phyloP scores from a whole-genome alignment of 805 yeast genomes.

The Monosporozyma solicola region DNA sequence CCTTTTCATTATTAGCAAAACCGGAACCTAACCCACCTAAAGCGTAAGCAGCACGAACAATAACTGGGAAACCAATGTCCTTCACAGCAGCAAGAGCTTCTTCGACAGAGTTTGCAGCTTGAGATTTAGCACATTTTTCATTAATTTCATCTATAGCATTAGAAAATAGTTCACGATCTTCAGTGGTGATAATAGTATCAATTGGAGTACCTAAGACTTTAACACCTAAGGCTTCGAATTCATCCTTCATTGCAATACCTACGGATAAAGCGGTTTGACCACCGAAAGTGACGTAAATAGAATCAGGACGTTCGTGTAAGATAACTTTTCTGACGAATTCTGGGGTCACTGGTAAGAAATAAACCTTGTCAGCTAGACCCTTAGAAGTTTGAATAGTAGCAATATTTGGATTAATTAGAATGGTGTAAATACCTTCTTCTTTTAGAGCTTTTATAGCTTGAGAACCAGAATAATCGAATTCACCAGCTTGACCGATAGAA shows the following conservation, averaged over 20 bases:
- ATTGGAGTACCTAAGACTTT: constrained; percentile 94
- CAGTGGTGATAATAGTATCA: constrained; percentile 93
- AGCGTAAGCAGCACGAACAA: constrained; percentile 95
- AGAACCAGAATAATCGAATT: constrained; percentile 96
- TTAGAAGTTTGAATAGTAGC: constrained; percentile 98
- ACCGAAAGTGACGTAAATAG: constrained; percentile 94
- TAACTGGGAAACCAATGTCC: constrained; percentile 87
- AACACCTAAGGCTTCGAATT: constrained; percentile 79
- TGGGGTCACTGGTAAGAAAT: constrained; percentile 94
- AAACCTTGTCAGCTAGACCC: constrained; percentile 96
- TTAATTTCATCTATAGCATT: constrained; percentile 88
- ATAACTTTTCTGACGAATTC: constrained; percentile 95
- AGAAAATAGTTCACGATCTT: constrained; percentile 94
- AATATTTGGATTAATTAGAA: constrained; percentile 92
- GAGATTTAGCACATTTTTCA: constrained; percentile 92
- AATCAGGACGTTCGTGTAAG: constrained; percentile 91
- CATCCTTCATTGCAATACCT: constrained; percentile 93
- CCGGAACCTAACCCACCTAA: constrained; percentile 98
- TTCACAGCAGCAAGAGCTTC: constrained; percentile 83
- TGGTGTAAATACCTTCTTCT: constrained; percentile 95
- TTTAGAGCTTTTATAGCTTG: constrained; percentile 98
- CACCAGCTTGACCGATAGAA: constrained; percentile 99
- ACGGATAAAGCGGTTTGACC: constrained; percentile 97
- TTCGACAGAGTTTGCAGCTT: constrained; percentile 67
- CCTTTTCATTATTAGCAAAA: constrained; percentile 81